Evolutionary conservation across 805 yeast genomes (phyloP).

Genomic region (Wickerhamiella nectarea): DNA sequence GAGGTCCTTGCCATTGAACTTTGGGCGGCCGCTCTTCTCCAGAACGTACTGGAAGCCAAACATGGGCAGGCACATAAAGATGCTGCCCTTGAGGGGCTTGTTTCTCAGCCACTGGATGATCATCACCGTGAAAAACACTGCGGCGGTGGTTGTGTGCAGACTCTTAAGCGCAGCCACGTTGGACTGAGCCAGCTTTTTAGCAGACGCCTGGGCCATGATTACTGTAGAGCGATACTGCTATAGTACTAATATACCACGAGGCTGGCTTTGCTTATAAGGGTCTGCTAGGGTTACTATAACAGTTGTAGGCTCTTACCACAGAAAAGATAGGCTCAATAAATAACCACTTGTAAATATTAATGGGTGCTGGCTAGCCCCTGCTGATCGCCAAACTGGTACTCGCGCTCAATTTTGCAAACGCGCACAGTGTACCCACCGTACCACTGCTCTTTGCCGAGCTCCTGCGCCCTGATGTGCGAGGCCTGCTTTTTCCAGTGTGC

Average conservation of each 20-base stretch:
- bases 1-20: conserved; percentile 35
- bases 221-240: not conserved
- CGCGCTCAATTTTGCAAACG: conserved; percentile 2
- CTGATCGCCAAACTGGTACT: not conserved
- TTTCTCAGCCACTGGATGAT: conserved; percentile 28
- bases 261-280: too few species aligned
- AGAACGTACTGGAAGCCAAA: conserved; percentile 36
- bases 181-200: conserved; percentile 28
- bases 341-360: too few species aligned
- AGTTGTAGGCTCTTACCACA: too few species aligned
- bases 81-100: conserved; percentile 37
- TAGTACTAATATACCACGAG: too few species aligned
- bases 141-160: conserved; percentile 27
- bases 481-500: not conserved
- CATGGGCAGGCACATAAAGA: conserved; percentile 33
- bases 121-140: conserved; percentile 32
- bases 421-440: not conserved
- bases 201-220: conserved; percentile 34
- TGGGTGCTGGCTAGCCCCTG: not conserved
- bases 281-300: too few species aligned
- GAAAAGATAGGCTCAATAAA: not conserved
- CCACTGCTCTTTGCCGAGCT: not conserved
- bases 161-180: conserved; percentile 24
- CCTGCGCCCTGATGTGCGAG: not conserved
- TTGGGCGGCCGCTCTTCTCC: conserved; percentile 51